These are phyloP conservation scores for Hyphopichia burtonii DNA, from an alignment of 1,139 yeast species.

Conservation along the genomic window DNA sequence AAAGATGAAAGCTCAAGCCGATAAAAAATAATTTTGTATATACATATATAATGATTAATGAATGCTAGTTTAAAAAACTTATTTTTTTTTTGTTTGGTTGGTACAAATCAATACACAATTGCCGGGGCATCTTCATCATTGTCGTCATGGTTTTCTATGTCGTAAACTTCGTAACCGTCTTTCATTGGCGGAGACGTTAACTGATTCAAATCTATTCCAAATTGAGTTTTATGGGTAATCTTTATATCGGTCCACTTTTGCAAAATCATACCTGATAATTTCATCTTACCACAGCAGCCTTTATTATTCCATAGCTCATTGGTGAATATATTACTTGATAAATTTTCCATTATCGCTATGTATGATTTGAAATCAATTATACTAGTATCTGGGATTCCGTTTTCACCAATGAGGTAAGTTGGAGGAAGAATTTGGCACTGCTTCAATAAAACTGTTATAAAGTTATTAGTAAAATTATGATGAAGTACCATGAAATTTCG, in stretches of 20 bases:
- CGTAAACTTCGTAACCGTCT: conserved; percentile 23
- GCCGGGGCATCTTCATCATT: conserved; percentile 32
- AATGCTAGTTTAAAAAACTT: background rate
- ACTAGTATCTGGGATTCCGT: conserved; percentile 13
- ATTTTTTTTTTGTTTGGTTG: too few species aligned
- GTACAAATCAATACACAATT: conserved; percentile 15
- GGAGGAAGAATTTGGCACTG: conserved; percentile 23
- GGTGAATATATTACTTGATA: conserved; percentile 15
- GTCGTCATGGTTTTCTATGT: conserved; percentile 19
- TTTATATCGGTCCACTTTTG: conserved; percentile 17
- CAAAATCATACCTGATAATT: conserved; percentile 17
- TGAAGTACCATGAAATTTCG: conserved; percentile 10
- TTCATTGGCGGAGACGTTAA: conserved; percentile 10
- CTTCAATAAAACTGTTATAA: conserved; percentile 12
- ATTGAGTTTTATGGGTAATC: conserved; percentile 10
- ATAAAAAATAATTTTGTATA: conserved; percentile 1
- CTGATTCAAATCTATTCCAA: conserved; percentile 15
- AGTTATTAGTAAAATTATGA: conserved; percentile 12
- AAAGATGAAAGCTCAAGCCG: conserved; percentile 2
- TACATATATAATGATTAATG: background rate
- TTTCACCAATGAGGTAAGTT: conserved; percentile 19
- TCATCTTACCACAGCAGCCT: conserved; percentile 21
- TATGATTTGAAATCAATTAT: conserved; percentile 18
- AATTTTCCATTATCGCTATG: conserved; percentile 18
- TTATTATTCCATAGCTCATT: conserved; percentile 8